Evolutionary conservation across 108 stramenopile genomes (phyloP), one percentile per base, ranked within the genome.

Genomic region (Parietichytrium sp.): DNA sequence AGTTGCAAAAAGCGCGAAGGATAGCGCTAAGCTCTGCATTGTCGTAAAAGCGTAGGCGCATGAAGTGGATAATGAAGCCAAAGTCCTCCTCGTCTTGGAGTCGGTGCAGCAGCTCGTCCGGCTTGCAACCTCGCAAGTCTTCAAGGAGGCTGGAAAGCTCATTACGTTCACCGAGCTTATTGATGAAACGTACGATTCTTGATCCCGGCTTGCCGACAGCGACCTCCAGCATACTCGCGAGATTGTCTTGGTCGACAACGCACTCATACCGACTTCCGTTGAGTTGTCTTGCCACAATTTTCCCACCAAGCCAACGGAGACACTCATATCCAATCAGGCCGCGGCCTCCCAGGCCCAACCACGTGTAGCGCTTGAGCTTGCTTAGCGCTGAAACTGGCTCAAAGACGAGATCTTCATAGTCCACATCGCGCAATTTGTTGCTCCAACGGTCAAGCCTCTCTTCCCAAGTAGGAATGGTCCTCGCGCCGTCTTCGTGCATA

Each of bases 321-420:
- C 55, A 72, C 55, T 8, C 55, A n/a, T 18, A 72, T 45, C 55
- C 55, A 72, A 72, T n/a, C 55, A 42, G 55, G 42, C 55, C 55
- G 2, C 55, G 55, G 4, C 55, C 55, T 45, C 0, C 55, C 7
- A 72, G 1, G 2, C 55, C 55, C 55, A 72, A 20, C 55, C 55
- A 72, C 55, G 55, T 18, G 55, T 72, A 72, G 2, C 55, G 55
- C 30, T 72, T 72, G 55, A 72, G 55, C 55, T 72, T 20, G 55
- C 55, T 72, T 2, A 72, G 55, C 55, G 55, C 55, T 20, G 55
- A 72, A 4, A 20, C 18, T 31, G 55, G 55, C 55, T 72, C 55
- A n/a, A 72, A 72, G 38, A 72, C 18, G 42, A 72, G 55, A 45
- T 72, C 18, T 20, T 72, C 55, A 72, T 72, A 72, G 6, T 72